Evolutionary conservation across 495 filamentous ascomycete genomes (phyloP).

Genomic region (Podospora bellae-mahoneyi): DNA sequence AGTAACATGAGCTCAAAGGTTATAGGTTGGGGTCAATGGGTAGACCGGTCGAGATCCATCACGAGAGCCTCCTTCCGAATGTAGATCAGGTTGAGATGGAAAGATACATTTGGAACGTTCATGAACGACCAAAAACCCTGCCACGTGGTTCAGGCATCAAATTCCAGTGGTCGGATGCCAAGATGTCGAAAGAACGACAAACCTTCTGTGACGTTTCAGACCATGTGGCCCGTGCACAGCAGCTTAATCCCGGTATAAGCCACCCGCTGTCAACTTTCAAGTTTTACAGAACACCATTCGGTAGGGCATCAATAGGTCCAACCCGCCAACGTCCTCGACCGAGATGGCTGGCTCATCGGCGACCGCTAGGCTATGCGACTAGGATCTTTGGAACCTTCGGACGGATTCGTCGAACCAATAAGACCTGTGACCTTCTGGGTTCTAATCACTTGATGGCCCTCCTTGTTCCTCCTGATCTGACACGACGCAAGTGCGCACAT

Average conservation of each 20-base stretch:
- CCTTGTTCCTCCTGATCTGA: neutral
- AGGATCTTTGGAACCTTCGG: neutral
- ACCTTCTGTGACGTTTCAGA: neutral
- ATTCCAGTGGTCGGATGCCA: neutral
- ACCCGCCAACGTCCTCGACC: neutral
- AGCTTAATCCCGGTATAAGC: neutral
- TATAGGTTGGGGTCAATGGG: neutral
- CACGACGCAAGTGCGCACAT: neutral
- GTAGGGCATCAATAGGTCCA: neutral
- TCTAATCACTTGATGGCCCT: neutral
- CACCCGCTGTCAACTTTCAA: neutral
- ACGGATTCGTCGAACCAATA: neutral
- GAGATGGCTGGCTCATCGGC: neutral
- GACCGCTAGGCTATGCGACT: neutral
- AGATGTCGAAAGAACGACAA: neutral
- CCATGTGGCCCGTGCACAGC: neutral
- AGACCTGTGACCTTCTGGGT: neutral
- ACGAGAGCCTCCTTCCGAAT: neutral
- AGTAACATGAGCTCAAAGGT: neutral
- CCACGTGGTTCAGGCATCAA: slow-evolving; percentile 5
- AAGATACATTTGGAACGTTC: neutral
- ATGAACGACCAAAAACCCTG: neutral
- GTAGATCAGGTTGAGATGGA: neutral
- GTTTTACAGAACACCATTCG: neutral
- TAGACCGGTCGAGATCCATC: neutral